Evolutionary conservation across 352 stramenopile genomes (phyloP).

Genomic region (Globisporangium carolinianum): DNA sequence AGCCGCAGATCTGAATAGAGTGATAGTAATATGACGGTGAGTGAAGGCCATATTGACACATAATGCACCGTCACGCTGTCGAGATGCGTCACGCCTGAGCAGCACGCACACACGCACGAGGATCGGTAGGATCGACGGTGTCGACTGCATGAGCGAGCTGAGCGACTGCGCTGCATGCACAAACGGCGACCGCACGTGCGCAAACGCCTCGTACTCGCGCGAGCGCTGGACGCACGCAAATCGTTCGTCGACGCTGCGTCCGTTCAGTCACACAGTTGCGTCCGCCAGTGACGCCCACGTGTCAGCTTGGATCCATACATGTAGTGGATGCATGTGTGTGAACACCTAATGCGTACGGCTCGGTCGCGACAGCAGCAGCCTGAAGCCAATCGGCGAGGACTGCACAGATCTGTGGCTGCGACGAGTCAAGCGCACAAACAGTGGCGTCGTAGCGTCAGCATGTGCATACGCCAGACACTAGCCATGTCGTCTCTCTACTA

Average conservation of each 20-base stretch:
- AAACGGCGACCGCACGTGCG: slow-evolving; percentile 45
- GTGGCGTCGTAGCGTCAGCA: neutral
- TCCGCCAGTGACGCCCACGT: no score
- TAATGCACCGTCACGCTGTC: no score
- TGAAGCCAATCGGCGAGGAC: slow-evolving; percentile 28
- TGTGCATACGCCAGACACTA: no score
- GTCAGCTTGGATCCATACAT: no score
- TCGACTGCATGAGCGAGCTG: slow-evolving; percentile 44
- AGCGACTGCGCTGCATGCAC: slow-evolving; percentile 37
- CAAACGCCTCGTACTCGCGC: slow-evolving; percentile 46
- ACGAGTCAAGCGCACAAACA: neutral
- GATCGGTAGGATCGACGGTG: slow-evolving; percentile 24
- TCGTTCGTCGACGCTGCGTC: slow-evolving; percentile 22
- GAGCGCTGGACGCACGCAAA: slow-evolving; percentile 29
- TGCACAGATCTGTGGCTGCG: slow-evolving; percentile 21
- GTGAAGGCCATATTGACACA: no score
- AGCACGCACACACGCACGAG: slow-evolving; percentile 19
- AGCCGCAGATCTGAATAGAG: slow-evolving; percentile 22
- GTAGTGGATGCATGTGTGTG: neutral
- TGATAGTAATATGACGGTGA: no score
- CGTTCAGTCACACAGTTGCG: no score
- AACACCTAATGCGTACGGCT: slow-evolving; percentile 20
- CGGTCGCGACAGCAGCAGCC: slow-evolving; percentile 24
- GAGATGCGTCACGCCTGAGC: no score
- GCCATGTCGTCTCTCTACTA: neutral